Percentiles rank a stretch among this genome's conserved stretches.
phyloP scores from a whole-genome alignment of 2,329 filamentous ascomycete genomes.

The Aotearoamyces nothofagi region DNA sequence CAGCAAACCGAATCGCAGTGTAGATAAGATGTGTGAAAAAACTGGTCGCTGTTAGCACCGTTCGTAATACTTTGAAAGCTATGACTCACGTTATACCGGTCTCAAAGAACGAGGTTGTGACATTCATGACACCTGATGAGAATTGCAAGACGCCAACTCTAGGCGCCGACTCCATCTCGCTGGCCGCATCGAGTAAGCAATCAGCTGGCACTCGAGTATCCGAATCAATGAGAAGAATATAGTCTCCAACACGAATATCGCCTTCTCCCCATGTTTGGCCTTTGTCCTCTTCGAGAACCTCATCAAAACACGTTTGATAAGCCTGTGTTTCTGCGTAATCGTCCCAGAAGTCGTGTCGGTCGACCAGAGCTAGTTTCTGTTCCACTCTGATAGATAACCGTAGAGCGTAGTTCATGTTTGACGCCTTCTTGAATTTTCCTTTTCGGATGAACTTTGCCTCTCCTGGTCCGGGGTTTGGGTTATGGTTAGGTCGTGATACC shows the following conservation, averaged over 20 bases:
- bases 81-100: no score
- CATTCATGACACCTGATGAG: conserved; percentile 66
- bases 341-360: conserved; percentile 46
- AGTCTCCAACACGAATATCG: conserved; percentile 75
- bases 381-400: conserved; percentile 57
- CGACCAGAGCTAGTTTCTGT: conserved; percentile 43
- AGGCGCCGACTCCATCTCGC: conserved; percentile 67
- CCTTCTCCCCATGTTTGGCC: conserved; percentile 69
- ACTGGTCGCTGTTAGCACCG: conserved; percentile 29
- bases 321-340: conserved; percentile 52
- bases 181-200: conserved; percentile 65
- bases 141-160: conserved; percentile 70
- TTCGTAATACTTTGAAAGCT: no score
- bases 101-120: conserved; percentile 59
- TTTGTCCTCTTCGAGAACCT: conserved; percentile 51
- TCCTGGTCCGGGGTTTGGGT: no score
- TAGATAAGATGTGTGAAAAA: conserved; percentile 66
- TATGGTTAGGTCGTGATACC: conserved; percentile 49
- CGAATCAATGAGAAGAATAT: conserved; percentile 65
- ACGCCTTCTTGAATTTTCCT: conserved; percentile 52
- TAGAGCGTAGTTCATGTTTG: conserved; percentile 58
- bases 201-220: conserved; percentile 66
- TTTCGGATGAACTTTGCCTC: conserved; percentile 44
- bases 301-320: conserved; percentile 49
- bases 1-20: conserved; percentile 62